Base-by-base conservation (phyloP, 805 yeast species). In the Myxozyma geophila region DNA sequence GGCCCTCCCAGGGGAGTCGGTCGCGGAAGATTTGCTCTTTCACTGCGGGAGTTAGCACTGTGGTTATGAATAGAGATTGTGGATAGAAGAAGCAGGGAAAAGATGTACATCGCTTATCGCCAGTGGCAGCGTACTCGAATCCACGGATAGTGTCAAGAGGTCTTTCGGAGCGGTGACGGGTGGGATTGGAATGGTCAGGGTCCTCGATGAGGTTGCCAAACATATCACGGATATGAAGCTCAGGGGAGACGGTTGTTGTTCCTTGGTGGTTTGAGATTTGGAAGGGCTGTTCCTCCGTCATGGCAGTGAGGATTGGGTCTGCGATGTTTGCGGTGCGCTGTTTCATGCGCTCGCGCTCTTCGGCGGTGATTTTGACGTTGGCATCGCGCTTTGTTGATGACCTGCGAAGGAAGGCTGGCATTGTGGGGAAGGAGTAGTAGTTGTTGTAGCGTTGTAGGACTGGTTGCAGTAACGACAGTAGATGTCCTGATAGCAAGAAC, bases 141-240 rank as follows among this genome's bases (percentile, higher is more conserved):
- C 90, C 82, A 71, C 98, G 83, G 72, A 95, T 92, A 1, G 99
- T 95, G 76, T 96, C 99, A 72, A 95, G 79, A 3, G 99, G 99
- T 72, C 99, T 85, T 78, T 95, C 99, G 75, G 92, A 93, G 76
- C 99, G 85, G 21, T 89, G 78, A 72, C 99, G 84, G 7, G 97
- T 87, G 36, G 99, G 99, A 74, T 95, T 95, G 44, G 96, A 90
- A 70, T 88, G 81, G 75, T 95, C 99, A 7, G 96, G 89, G 67
- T 85, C 85, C 2, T 74, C 74, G 72, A 95, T 95, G 7, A 87
- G 85, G 63, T 84, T 83, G 21, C 99, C 99, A 75, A 92, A 93
- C 49, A 90, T 86, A 75, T 95, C 99, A 70, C 84, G 84, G 71
- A 86, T 73, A 36, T 86, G 86, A 48, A 79, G 80, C 53, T 83